A percentile compares a stretch with the other conserved stretches of the same genome.
These are phyloP conservation scores for Protostelium mycophagum DNA, from an alignment of 78 protist genomes.

Conservation along the genomic window DNA sequence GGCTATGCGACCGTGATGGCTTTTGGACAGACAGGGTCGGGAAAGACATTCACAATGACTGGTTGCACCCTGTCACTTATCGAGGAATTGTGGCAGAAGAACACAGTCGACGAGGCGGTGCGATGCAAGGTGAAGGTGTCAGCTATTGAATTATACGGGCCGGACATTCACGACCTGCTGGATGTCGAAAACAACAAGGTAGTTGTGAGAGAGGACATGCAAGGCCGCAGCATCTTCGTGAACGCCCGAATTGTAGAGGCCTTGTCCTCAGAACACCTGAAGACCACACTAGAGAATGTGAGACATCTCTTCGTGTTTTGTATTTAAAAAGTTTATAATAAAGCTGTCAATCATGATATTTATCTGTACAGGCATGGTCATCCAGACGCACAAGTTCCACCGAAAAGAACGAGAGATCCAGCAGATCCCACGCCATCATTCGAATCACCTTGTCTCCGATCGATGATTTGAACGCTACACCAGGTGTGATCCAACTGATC, in stretches of 20 bases:
- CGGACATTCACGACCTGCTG: neutral
- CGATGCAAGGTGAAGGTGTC: neutral
- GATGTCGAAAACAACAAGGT: neutral
- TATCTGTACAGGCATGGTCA: neutral
- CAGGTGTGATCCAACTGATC: neutral
- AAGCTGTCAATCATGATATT: too few species aligned
- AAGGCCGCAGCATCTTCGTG: neutral
- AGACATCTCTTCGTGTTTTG: neutral
- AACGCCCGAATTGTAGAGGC: neutral
- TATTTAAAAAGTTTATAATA: too few species aligned
- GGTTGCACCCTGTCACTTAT: conserved; percentile 3
- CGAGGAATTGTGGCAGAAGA: neutral
- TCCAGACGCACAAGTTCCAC: conserved; percentile 6
- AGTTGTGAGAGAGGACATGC: neutral
- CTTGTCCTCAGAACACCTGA: neutral
- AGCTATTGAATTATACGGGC: neutral
- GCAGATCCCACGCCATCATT: conserved; percentile 8
- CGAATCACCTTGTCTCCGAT: conserved; percentile 8
- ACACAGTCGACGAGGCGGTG: neutral
- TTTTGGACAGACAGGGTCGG: conserved; percentile 14
- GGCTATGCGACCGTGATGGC: neutral
- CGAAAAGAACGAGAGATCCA: conserved; percentile 8
- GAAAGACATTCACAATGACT: conserved; percentile 15
- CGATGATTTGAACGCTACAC: neutral
- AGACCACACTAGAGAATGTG: neutral